Conservation (phyloP, 2,329 filamentous ascomycete genomes). For the Stemphylium vesicarium region DNA sequence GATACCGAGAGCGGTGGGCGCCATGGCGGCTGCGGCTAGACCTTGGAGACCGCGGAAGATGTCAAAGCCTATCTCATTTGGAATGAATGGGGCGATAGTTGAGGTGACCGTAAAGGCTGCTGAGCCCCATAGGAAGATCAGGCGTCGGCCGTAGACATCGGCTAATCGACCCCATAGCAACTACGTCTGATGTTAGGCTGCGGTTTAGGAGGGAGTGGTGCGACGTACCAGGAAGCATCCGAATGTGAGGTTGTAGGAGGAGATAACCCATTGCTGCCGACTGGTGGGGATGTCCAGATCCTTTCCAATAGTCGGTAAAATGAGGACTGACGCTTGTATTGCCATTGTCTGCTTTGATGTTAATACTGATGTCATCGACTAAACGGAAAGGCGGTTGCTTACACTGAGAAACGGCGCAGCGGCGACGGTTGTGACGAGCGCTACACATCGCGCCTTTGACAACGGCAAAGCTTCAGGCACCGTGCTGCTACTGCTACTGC, state of each 20-base stretch:
- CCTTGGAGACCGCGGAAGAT: slow-evolving; percentile 71
- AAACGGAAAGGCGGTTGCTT: background rate
- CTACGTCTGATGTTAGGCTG: slow-evolving; percentile 19
- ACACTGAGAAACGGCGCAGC: slow-evolving; percentile 44
- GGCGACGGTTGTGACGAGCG: slow-evolving; percentile 22
- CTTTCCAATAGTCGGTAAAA: slow-evolving; percentile 66
- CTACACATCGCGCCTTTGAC: slow-evolving; percentile 39
- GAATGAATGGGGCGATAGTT: slow-evolving; percentile 67
- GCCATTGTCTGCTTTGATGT: slow-evolving; percentile 57
- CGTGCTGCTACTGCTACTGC: slow-evolving; percentile 10
- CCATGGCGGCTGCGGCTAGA: slow-evolving; percentile 71
- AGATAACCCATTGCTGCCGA: slow-evolving; percentile 70
- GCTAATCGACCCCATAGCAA: slow-evolving; percentile 71
- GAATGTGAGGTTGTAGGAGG: slow-evolving; percentile 69
- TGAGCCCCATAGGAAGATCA: slow-evolving; percentile 69
- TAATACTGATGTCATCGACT: background rate
- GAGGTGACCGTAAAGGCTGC: slow-evolving; percentile 67
- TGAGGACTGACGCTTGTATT: slow-evolving; percentile 66
- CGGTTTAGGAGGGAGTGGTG: background rate
- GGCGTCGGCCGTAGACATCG: slow-evolving; percentile 70
- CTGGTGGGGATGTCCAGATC: slow-evolving; percentile 64
- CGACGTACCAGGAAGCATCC: slow-evolving; percentile 64
- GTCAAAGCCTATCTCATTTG: slow-evolving; percentile 71
- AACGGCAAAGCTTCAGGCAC: slow-evolving; percentile 30
- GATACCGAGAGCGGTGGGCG: slow-evolving; percentile 74